A percentile compares a stretch with the other conserved stretches of the same genome.
Evolutionary conservation across 139 green algal genomes (phyloP).

Genomic region (Haematococcus sp.): DNA sequence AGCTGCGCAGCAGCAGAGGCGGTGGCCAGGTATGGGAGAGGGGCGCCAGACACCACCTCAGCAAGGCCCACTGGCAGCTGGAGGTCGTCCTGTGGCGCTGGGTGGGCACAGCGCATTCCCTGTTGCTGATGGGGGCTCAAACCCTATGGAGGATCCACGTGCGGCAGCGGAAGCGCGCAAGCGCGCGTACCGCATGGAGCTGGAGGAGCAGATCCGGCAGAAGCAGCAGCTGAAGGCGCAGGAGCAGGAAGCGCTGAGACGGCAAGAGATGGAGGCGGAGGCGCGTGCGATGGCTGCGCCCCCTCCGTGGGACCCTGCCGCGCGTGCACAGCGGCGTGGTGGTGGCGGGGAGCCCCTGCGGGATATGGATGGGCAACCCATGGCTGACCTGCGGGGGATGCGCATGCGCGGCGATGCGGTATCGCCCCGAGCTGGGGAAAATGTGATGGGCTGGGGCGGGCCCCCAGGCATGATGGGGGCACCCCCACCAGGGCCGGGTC

Average conservation of each 20-base stretch:
- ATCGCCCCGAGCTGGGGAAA: neutral
- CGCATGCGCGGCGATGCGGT: neutral
- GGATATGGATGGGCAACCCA: neutral
- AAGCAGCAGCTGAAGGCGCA: conserved; percentile 3
- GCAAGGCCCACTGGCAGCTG: neutral
- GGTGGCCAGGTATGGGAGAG: neutral
- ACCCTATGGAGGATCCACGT: neutral
- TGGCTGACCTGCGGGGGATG: conserved; percentile 21
- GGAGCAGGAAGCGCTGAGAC: neutral
- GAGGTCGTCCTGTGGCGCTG: neutral
- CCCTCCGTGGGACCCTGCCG: conserved; percentile 10
- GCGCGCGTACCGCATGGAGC: conserved; percentile 31
- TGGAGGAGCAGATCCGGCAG: conserved; percentile 35
- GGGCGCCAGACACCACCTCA: neutral
- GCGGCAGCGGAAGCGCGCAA: conserved; percentile 13
- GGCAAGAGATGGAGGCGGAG: conserved; percentile 19
- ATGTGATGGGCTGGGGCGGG: neutral
- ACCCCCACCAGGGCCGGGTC: neutral
- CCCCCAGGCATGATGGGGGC: neutral
- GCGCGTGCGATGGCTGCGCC: conserved; percentile 8
- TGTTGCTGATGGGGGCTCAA: neutral
- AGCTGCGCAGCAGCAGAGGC: neutral
- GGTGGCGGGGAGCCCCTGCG: conserved; percentile 28
- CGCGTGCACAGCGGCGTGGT: conserved; percentile 1
- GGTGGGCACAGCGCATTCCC: neutral